phyloP scores from a whole-genome alignment of 176 grass and related monocot species.

The Tillandsia leiboldiana region DNA sequence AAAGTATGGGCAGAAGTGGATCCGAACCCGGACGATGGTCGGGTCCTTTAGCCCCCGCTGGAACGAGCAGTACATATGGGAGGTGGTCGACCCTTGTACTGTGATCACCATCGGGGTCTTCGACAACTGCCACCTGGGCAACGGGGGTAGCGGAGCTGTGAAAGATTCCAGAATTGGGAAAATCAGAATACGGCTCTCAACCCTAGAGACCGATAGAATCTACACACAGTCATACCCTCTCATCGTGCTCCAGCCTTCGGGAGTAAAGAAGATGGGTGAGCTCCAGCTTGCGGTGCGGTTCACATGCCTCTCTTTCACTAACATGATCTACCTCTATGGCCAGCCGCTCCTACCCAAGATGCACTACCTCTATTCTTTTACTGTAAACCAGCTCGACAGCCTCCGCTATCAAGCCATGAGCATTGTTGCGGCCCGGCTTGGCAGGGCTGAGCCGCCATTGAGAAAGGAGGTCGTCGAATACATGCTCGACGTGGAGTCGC shows the following conservation, averaged over 20 bases:
- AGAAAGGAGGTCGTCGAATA: conserved; percentile 58
- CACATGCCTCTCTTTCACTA: conserved; percentile 36
- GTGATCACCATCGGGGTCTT: conserved; percentile 77
- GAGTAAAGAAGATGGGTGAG: conserved; percentile 65
- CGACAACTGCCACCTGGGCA: conserved; percentile 64
- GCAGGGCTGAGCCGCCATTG: conserved; percentile 60
- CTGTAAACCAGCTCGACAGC: conserved; percentile 55
- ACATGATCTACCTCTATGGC: conserved; percentile 43
- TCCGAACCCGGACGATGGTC: conserved; percentile 58
- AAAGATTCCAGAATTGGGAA: conserved; percentile 52
- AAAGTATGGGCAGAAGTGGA: conserved; percentile 82
- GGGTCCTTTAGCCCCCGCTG: conserved; percentile 57
- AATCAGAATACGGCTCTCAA: conserved; percentile 69
- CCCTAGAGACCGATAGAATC: conserved; percentile 62
- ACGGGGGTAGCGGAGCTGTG: conserved; percentile 33
- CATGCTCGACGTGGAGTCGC: conserved; percentile 50
- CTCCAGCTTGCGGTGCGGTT: conserved; percentile 59
- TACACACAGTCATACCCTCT: conserved; percentile 78
- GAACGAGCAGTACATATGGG: conserved; percentile 77
- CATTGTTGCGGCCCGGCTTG: conserved; percentile 54
- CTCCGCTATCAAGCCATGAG: conserved; percentile 46
- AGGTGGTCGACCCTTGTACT: conserved; percentile 65
- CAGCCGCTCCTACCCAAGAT: conserved; percentile 47
- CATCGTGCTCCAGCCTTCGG: conserved; percentile 40
- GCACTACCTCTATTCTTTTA: conserved; percentile 54